These are phyloP conservation scores for Leccinum longicurvipes DNA, from an alignment of 768 basidiomycete species.

Conservation along the genomic window DNA sequence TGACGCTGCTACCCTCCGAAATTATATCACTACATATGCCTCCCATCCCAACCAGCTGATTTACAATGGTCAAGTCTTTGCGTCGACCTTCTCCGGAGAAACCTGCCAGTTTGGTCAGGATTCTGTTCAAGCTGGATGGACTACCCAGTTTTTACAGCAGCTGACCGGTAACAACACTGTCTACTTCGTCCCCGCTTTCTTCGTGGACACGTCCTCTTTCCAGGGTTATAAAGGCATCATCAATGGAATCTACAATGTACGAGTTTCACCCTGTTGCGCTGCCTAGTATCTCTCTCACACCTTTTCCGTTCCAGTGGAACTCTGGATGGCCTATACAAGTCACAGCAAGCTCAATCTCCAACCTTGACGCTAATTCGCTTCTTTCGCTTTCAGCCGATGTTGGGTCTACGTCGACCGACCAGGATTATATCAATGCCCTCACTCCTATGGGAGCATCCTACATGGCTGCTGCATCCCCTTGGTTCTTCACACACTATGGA, in stretches of 20 bases:
- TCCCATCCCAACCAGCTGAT: constrained; percentile 58
- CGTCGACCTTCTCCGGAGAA: constrained; percentile 73
- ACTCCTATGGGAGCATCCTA: constrained; percentile 33
- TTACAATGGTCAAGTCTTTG: constrained; percentile 46
- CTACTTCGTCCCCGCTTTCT: constrained; percentile 70
- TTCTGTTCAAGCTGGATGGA: constrained; percentile 54
- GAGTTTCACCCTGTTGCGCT: constrained; percentile 15
- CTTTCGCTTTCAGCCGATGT: constrained; percentile 35
- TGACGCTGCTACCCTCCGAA: constrained; percentile 50
- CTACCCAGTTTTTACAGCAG: constrained; percentile 46
- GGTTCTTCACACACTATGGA: constrained; percentile 81
- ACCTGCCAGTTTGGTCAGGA: constrained; percentile 61
- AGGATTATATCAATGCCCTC: constrained; percentile 48
- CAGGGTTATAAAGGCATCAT: constrained; percentile 46
- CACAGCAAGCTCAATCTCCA: constrained; percentile 27
- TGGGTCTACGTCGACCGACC: constrained; percentile 52
- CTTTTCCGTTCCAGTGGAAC: constrained; percentile 58
- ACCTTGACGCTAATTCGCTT: constrained; percentile 12
- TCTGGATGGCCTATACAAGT: constrained; percentile 73
- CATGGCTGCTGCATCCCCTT: constrained; percentile 60
- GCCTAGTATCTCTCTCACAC: constrained; percentile 11
- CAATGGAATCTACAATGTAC: constrained; percentile 59
- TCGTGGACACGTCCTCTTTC: constrained; percentile 51
- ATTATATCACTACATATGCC: constrained; percentile 51
- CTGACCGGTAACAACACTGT: constrained; percentile 44